phyloP scores from a whole-genome alignment of 2,329 filamentous ascomycete genomes.

The Leptographium galeiforme region DNA sequence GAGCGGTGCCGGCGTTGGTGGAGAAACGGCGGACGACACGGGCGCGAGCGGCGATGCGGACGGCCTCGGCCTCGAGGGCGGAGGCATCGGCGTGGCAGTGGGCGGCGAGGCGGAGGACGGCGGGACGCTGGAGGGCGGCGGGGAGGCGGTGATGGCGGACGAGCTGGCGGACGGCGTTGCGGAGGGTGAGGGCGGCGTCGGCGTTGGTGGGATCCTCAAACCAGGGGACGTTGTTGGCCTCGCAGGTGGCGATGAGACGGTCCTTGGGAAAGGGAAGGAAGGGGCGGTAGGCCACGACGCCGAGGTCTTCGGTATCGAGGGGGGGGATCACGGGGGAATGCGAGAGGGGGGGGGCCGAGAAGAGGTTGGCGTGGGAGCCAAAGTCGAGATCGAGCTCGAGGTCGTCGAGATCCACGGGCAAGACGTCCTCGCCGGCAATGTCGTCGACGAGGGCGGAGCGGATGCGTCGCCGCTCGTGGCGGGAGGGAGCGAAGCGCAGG shows the following conservation, averaged over 20 bases:
- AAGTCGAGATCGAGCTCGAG: constrained; percentile 8
- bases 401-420: not conserved
- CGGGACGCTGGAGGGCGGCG: constrained; percentile 49
- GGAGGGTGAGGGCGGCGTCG: constrained; percentile 59
- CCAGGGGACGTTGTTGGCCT: constrained; percentile 54
- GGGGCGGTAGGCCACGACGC: constrained; percentile 55
- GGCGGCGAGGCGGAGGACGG: constrained; percentile 47
- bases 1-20: constrained; percentile 32
- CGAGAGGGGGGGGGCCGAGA: constrained; percentile 9
- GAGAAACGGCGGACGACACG: constrained; percentile 32
- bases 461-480: constrained; percentile 13
- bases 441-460: constrained; percentile 14
- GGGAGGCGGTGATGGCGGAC: constrained; percentile 49
- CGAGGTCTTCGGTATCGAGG: constrained; percentile 43
- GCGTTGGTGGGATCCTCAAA: constrained; percentile 77
- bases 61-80: constrained; percentile 36
- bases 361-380: constrained; percentile 9
- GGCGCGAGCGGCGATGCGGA: constrained; percentile 36
- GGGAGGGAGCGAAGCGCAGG: constrained; percentile 21
- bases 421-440: not conserved
- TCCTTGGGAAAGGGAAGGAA: constrained; percentile 59
- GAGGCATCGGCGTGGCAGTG: constrained; percentile 31
- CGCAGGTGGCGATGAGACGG: constrained; percentile 61
- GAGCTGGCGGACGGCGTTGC: constrained; percentile 69
- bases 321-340: constrained; percentile 8